A percentile compares a stretch with the other conserved stretches of the same genome.
These are phyloP conservation scores for Stemphylium beticola DNA, from an alignment of 2,329 filamentous ascomycete genomes.

Conservation along the genomic window DNA sequence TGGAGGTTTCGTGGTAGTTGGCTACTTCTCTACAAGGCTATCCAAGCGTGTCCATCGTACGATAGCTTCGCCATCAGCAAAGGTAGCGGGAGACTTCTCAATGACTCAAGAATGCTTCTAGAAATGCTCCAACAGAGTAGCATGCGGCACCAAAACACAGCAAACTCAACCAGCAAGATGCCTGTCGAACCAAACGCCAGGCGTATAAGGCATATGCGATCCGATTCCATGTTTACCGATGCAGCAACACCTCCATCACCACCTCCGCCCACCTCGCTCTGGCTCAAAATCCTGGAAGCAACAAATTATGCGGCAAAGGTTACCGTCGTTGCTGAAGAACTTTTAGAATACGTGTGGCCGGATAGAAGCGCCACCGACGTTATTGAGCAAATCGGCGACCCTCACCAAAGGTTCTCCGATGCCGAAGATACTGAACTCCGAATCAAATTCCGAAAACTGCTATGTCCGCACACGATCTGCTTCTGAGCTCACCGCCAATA, in stretches of 20 bases:
- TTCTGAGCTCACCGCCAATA: conserved; percentile 10
- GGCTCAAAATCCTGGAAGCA: conserved; percentile 24
- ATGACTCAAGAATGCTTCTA: conserved; percentile 15
- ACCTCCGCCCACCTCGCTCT: conserved; percentile 12
- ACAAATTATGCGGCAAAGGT: conserved; percentile 17
- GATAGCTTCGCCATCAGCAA: conserved; percentile 18
- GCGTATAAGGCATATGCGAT: neutral
- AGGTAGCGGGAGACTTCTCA: neutral
- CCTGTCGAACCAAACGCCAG: conserved; percentile 2
- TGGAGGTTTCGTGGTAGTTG: conserved; percentile 28
- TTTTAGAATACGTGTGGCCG: conserved; percentile 16
- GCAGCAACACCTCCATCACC: neutral
- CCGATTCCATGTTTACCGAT: conserved; percentile 16
- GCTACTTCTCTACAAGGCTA: conserved; percentile 22
- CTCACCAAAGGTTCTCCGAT: conserved; percentile 12
- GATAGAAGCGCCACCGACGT: conserved; percentile 20
- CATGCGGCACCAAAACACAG: neutral
- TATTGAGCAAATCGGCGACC: conserved; percentile 25
- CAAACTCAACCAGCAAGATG: conserved; percentile 9
- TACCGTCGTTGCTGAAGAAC: conserved; percentile 9
- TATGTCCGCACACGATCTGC: conserved; percentile 11
- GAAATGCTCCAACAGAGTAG: conserved; percentile 10
- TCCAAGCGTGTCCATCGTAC: conserved; percentile 23
- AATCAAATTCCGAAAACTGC: conserved; percentile 9
- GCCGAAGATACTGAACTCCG: conserved; percentile 25